Conservation (phyloP, 371 early-diverging fungal species). For the Lichtheimia hyalospora region DNA sequence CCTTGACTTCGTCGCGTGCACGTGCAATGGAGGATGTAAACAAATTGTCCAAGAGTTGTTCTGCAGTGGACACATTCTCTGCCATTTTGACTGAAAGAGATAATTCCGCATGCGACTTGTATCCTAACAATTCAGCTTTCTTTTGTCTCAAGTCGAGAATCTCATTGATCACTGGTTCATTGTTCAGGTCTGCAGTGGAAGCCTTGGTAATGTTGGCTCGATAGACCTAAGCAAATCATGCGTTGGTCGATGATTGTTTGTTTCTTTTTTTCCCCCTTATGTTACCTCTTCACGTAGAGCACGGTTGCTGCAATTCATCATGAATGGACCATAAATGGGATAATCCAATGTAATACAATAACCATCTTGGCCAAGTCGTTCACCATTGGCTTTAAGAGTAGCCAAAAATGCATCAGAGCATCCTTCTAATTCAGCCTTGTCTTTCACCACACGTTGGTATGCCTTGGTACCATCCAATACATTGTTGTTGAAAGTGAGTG, state of each 20-base stretch:
- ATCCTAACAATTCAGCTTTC: slow-evolving; percentile 57
- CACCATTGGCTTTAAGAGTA: slow-evolving; percentile 52
- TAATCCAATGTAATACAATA: slow-evolving; percentile 65
- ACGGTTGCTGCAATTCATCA: slow-evolving; percentile 65
- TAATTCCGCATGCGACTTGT: slow-evolving; percentile 54
- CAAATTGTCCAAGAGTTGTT: slow-evolving; percentile 46
- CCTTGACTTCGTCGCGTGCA: slow-evolving; percentile 49
- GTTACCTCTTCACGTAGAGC: slow-evolving; percentile 57
- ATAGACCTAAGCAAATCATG: slow-evolving; percentile 37
- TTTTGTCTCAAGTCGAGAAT: slow-evolving; percentile 53
- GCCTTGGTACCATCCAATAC: slow-evolving; percentile 66
- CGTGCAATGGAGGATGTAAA: slow-evolving; percentile 48
- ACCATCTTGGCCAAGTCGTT: slow-evolving; percentile 46
- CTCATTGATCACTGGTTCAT: slow-evolving; percentile 63
- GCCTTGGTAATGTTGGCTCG: slow-evolving; percentile 59
- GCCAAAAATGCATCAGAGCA: slow-evolving; percentile 52
- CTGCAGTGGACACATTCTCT: slow-evolving; percentile 45
- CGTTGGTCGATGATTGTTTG: not conserved
- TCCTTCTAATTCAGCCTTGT: slow-evolving; percentile 51
- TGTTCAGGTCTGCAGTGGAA: slow-evolving; percentile 51
- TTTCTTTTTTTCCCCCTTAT: not conserved
- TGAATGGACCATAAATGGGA: slow-evolving; percentile 62
- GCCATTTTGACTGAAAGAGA: slow-evolving; percentile 71
- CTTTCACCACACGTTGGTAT: slow-evolving; percentile 47
- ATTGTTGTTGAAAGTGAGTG: slow-evolving; percentile 59